Conservation (phyloP, 768 basidiomycete species). For the Strobilomyces confusus region DNA sequence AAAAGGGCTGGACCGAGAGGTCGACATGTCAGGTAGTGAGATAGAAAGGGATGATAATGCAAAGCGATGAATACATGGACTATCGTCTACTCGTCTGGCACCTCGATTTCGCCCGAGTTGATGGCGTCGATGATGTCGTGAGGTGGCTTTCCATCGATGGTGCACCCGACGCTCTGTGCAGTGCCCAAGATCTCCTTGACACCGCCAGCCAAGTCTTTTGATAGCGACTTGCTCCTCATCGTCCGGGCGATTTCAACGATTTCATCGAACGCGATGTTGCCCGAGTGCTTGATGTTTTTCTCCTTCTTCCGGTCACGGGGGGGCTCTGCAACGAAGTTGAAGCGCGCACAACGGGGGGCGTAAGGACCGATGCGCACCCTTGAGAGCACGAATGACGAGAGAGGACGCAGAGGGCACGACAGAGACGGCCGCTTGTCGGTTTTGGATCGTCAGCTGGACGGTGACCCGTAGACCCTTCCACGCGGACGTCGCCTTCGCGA, state of each 20-base stretch:
- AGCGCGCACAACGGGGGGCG: neutral
- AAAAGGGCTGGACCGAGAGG: neutral
- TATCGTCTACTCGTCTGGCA: conserved; percentile 72
- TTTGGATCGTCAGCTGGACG: conserved; percentile 98
- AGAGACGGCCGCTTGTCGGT: conserved; percentile 95
- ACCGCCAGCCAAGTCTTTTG: conserved; percentile 84
- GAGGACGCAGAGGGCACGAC: conserved; percentile 98
- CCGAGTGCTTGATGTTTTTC: conserved; percentile 99
- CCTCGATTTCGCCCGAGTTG: conserved; percentile 78
- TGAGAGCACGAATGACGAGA: conserved; percentile 96
- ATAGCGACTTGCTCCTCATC: conserved; percentile 91
- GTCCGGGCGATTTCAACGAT: conserved; percentile 94
- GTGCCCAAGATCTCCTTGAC: conserved; percentile 99
- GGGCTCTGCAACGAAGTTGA: conserved; percentile 60
- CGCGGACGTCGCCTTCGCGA: conserved; percentile 95
- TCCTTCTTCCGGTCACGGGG: conserved; percentile 99
- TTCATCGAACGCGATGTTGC: conserved; percentile 91
- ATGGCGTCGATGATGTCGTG: conserved; percentile 92
- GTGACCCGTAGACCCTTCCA: conserved; percentile 99
- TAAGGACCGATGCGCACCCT: conserved; percentile 57
- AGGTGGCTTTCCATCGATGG: conserved; percentile 87
- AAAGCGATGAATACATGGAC: conserved; percentile 16
- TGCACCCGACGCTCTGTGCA: conserved; percentile 95
- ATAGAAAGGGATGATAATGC: conserved; percentile 15
- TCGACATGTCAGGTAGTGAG: neutral